Evolutionary conservation across 805 yeast species (phyloP).

Genomic region (Kodamaea restingae): DNA sequence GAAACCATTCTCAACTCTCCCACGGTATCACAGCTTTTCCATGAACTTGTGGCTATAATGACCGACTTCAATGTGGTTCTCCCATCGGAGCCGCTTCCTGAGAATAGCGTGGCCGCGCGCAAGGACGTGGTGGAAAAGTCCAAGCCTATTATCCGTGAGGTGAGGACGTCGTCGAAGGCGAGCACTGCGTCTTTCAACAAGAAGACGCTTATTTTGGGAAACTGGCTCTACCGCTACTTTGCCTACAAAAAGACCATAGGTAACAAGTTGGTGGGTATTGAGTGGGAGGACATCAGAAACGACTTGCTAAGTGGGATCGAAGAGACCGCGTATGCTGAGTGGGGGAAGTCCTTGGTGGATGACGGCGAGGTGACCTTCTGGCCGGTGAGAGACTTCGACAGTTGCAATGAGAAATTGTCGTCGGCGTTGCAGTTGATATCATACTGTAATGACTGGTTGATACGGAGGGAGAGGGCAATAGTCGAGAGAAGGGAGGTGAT

Average conservation of each 20-base stretch:
- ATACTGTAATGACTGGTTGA: constrained; percentile 24
- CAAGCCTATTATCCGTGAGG: constrained; percentile 26
- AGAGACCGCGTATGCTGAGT: constrained; percentile 29
- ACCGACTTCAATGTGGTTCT: neutral
- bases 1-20: constrained; percentile 11
- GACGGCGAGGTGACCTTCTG: constrained; percentile 22
- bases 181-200: constrained; percentile 26
- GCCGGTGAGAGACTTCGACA: constrained; percentile 33
- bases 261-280: constrained; percentile 36
- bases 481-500: neutral
- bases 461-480: constrained; percentile 10
- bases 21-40: neutral
- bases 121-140: constrained; percentile 20
- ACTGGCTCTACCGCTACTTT: constrained; percentile 33
- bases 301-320: constrained; percentile 37
- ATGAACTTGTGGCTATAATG: neutral
- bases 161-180: constrained; percentile 21
- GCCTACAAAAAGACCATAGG: constrained; percentile 32
- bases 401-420: constrained; percentile 27
- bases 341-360: constrained; percentile 22
- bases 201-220: constrained; percentile 23
- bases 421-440: constrained; percentile 25
- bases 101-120: constrained; percentile 18
- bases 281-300: constrained; percentile 41
- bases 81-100: constrained; percentile 6